Base-by-base conservation (phyloP, 345 rosid species). In the Populus simonii region DNA sequence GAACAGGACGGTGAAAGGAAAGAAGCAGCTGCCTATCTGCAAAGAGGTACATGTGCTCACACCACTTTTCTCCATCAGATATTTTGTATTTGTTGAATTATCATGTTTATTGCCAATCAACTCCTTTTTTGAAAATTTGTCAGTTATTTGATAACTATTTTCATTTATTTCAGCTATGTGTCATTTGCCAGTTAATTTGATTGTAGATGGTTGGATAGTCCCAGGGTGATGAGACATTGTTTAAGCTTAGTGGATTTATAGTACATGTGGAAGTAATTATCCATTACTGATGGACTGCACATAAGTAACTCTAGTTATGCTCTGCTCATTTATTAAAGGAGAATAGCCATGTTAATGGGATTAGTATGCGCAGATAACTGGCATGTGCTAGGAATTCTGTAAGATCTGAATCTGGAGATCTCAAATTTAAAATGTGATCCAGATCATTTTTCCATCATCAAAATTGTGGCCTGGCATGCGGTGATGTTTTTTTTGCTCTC, bases 1-100 rank as follows among this genome's bases (percentile, higher is more conserved):
- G 76, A 88, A 87, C 86, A 90, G 91, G 83, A 88, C 89, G 72
- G 71, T 89, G 33, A 93, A 96, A 87, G 98, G 94, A 78, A 91
- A 87, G 86, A 89, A 80, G 80, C 92, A 85, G 76, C 82, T 92
- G 71, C 99, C 93, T 39, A 82, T 75, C 85, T 91, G 86, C 76
- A 90, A 90, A 79, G 97, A 90, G 94, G 99, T 96, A 87, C 69
- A 29, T 33, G 38, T 76, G 69, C 3, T 2, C 47, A 43, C 51
- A 8, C 66, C 39, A 39, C 7, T n/a, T 27, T 72, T 47, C n/a
- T 25, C 55, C 15, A 18, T 53, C 68, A 63, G 35, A 41, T 16
- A 12, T 53, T 43, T 65, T 39, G 4, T 22, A 7, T 15, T 80
- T 27, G 2, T 53, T 35, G 16, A 55, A 25, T n/a, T 80, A 20